Evolutionary conservation across 345 rosid genomes (phyloP).

Genomic region (Zanthoxylum bungeanum): DNA sequence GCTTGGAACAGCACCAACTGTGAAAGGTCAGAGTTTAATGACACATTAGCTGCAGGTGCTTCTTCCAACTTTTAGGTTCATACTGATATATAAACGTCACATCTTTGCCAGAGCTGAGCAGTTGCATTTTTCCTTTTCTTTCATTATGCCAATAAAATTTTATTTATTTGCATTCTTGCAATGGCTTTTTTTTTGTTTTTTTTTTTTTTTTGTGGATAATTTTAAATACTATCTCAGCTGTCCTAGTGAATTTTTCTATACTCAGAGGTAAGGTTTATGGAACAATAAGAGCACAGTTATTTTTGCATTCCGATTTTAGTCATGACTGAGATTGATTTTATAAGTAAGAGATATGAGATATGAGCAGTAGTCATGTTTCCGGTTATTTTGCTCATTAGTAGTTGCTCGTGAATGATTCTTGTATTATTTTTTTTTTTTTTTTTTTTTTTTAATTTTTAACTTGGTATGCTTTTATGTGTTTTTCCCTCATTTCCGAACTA

Average conservation of each 20-base stretch:
- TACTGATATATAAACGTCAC: slow-evolving; percentile 10
- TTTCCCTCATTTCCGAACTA: not conserved
- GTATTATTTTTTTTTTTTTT: no score
- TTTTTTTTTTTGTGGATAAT: not conserved
- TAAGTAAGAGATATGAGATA: slow-evolving; percentile 1
- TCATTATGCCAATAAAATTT: not conserved
- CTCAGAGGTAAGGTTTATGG: not conserved
- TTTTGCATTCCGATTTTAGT: not conserved
- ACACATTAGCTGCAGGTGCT: slow-evolving; percentile 69
- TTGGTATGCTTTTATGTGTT: no score
- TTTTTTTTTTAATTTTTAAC: no score
- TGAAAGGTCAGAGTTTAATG: slow-evolving; percentile 57
- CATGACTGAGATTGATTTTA: not conserved
- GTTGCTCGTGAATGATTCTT: slow-evolving; percentile 1
- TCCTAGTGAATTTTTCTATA: not conserved
- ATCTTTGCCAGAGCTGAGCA: not conserved
- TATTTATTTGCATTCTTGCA: not conserved
- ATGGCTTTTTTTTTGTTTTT: no score
- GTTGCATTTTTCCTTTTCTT: slow-evolving; percentile 1
- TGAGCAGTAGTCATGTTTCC: not conserved
- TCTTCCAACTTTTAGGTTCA: not conserved
- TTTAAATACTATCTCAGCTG: not conserved
- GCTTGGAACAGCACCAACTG: slow-evolving; percentile 53
- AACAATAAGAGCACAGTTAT: not conserved
- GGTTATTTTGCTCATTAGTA: not conserved